A percentile compares a stretch with the other conserved stretches of the same genome.
Evolutionary conservation across 371 early-diverging fungal species (phyloP).

Genomic region (Lichtheimia ramosa): DNA sequence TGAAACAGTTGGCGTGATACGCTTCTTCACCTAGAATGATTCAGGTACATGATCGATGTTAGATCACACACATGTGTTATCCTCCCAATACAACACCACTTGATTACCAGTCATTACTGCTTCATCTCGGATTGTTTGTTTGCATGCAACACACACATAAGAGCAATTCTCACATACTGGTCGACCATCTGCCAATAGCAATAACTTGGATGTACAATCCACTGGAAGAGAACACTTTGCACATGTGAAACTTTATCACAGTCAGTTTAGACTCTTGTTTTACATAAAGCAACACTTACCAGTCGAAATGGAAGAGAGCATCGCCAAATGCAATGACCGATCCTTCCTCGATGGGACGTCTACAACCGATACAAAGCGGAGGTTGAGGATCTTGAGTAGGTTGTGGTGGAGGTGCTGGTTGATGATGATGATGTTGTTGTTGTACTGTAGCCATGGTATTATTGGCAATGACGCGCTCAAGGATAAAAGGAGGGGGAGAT

Average conservation of each 20-base stretch:
- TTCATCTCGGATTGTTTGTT: slow-evolving; percentile 79
- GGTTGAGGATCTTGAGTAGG: background rate
- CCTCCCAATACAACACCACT: too few relatives aligned
- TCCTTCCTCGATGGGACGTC: slow-evolving; percentile 71
- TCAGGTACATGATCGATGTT: background rate
- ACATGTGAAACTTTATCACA: slow-evolving; percentile 69
- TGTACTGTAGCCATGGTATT: background rate
- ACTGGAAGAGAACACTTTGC: slow-evolving; percentile 74
- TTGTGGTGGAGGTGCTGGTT: too few relatives aligned
- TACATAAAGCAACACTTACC: background rate
- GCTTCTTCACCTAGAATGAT: slow-evolving; percentile 66
- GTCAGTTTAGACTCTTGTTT: background rate
- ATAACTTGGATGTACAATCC: slow-evolving; percentile 72
- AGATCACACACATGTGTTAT: background rate
- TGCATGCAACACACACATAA: slow-evolving; percentile 80
- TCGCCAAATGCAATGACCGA: slow-evolving; percentile 73
- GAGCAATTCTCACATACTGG: slow-evolving; percentile 87
- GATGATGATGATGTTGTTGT: background rate
- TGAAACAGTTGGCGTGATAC: slow-evolving; percentile 84
- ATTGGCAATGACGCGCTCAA: background rate
- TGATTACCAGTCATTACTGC: slow-evolving; percentile 80
- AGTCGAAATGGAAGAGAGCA: slow-evolving; percentile 6
- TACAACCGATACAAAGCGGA: slow-evolving; percentile 70
- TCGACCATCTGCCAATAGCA: slow-evolving; percentile 76
- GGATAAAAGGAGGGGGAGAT: background rate